Conservation (phyloP, 2,329 filamentous ascomycete genomes). For the Cercospora sp. region DNA sequence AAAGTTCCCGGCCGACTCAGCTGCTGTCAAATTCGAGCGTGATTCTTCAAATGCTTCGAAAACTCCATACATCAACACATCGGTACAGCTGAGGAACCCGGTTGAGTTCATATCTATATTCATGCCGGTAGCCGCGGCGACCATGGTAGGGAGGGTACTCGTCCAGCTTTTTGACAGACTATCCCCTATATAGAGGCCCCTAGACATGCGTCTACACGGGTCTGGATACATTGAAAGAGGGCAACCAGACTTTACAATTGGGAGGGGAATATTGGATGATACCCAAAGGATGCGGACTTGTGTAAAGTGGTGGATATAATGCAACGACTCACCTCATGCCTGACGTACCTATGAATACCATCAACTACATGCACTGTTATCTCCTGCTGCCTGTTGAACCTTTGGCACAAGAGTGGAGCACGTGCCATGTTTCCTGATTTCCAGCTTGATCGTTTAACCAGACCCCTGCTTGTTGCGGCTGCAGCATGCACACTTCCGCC, state of each 20-base stretch:
- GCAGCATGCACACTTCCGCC: neutral
- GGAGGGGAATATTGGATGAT: neutral
- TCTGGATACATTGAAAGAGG: neutral
- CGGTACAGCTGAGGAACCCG: conserved; percentile 43
- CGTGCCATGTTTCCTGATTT: neutral
- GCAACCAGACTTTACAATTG: neutral
- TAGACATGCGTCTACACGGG: neutral
- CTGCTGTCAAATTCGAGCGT: conserved; percentile 37
- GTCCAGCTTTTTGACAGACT: conserved; percentile 37
- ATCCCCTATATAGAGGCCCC: conserved; percentile 13
- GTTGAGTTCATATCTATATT: conserved; percentile 49
- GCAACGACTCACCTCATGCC: neutral
- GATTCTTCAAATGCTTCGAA: conserved; percentile 37
- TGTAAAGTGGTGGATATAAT: neutral
- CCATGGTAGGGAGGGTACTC: conserved; percentile 39
- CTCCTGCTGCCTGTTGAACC: neutral
- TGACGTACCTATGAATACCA: neutral
- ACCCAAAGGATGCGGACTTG: neutral
- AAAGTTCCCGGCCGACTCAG: conserved; percentile 72
- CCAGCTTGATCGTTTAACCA: neutral
- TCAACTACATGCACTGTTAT: neutral
- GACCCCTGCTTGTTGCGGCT: neutral
- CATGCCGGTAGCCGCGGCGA: conserved; percentile 41
- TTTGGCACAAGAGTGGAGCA: neutral
- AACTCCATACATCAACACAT: conserved; percentile 50